Percentiles rank a stretch among this genome's conserved stretches.
These are phyloP conservation scores for Cutaneotrichosporon sp. DNA, from an alignment of 1,284 basidiomycete species.

Conservation along the genomic window DNA sequence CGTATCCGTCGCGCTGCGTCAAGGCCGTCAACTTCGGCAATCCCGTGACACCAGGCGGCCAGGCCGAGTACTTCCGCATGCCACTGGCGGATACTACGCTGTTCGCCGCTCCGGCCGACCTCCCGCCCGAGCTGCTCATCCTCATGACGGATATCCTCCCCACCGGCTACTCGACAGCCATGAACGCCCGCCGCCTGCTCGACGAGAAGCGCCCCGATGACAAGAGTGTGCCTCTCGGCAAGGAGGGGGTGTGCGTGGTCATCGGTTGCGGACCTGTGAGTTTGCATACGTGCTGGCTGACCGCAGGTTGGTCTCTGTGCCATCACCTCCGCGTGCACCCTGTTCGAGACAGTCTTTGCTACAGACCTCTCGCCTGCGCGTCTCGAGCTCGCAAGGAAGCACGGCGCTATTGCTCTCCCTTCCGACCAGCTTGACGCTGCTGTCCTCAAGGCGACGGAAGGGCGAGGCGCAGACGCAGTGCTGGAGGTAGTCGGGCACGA, in stretches of 20 bases:
- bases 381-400: constrained; percentile 37
- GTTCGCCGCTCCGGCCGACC: constrained; percentile 47
- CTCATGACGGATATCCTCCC: constrained; percentile 56
- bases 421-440: constrained; percentile 34
- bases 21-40: constrained; percentile 51
- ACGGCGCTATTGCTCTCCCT: constrained; percentile 52
- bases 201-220: constrained; percentile 35
- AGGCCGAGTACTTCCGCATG: constrained; percentile 64
- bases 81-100: constrained; percentile 58
- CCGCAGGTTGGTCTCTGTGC: constrained; percentile 48
- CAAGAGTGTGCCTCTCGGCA: constrained; percentile 17
- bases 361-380: constrained; percentile 39
- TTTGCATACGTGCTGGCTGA: neutral
- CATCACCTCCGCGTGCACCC: constrained; percentile 49
- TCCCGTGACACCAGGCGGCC: constrained; percentile 68
- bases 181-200: constrained; percentile 48
- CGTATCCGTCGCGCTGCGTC: constrained; percentile 73
- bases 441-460: constrained; percentile 41
- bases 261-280: constrained; percentile 56
- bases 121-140: constrained; percentile 51
- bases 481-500: constrained; percentile 75
- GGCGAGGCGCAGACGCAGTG: constrained; percentile 54
- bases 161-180: constrained; percentile 54
- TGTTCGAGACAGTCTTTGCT: constrained; percentile 48
- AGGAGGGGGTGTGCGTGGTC: constrained; percentile 48